Base-by-base conservation (phyloP, 257 asterid species). In the Salvia miltiorrhiza region DNA sequence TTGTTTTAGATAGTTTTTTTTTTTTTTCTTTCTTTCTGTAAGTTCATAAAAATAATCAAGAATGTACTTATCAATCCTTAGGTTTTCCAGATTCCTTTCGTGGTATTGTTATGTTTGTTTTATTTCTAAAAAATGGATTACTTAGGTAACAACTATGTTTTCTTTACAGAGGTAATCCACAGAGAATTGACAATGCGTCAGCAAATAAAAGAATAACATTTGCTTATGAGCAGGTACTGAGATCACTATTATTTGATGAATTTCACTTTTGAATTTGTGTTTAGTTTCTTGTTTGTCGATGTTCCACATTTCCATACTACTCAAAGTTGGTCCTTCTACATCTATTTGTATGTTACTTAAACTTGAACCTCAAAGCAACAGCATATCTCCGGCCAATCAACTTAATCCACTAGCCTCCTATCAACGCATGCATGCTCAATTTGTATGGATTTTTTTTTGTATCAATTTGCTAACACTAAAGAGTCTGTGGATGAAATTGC, bases 191-290 rank as follows among this genome's bases (percentile, higher is more conserved):
- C 77, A 91, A 82, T 75, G 89, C 83, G 64, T 85, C 88, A 72
- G 89, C 99, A 43, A 89, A 75, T 79, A 94, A 91, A 80, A 80
- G 93, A 48, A 83, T 91, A 65, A 86, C 81, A 65, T 87, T 87
- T 78, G 86, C 95, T 23, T 91, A 87, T 74, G 99, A 94, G 76
- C 99, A 94, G 97, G 99, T 93, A 85, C 13, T 77, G 30, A 53
- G 39, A 73, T 23, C 55, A 63, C 71, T 21, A 9, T 20, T 59
- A 71, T 75, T 23, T 57, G 37, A 60, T 5, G n/a, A 19, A 70
- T 68, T 59, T 17, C 64, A 28, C 35, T 60, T 67, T 65, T 61
- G 37, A 33, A 63, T n/a, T 12, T 55, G 14, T 63, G 20, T 64
- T 71, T 20, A 37, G 45, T 57, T 52, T 9, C 32, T 69, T 73